phyloP scores from a whole-genome alignment of 2,329 filamentous ascomycete genomes.

The Keithomyces neogunnii region DNA sequence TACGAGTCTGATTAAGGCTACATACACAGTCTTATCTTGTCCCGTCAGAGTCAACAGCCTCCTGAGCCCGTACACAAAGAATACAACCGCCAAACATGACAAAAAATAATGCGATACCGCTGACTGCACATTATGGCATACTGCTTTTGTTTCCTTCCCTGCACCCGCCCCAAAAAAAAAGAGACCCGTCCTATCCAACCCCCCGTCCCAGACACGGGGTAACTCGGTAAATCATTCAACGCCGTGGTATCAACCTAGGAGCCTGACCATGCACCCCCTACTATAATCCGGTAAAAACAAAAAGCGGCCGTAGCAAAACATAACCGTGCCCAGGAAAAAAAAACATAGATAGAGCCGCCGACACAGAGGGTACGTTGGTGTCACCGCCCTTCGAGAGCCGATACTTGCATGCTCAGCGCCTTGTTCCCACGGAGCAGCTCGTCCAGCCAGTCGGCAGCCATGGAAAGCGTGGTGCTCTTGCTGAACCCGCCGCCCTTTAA shows the following conservation, averaged over 20 bases:
- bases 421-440: conserved; percentile 63
- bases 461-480: conserved; percentile 70
- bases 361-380: neutral
- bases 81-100: no score
- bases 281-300: neutral
- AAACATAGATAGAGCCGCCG: neutral
- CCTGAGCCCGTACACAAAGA: no score
- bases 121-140: no score
- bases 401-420: conserved; percentile 29
- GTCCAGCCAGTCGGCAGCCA: conserved; percentile 73
- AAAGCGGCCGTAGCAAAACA: neutral
- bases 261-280: neutral
- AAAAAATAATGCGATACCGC: no score
- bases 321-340: neutral
- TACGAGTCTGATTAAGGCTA: no score
- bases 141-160: no score
- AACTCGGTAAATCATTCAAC: neutral
- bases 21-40: no score
- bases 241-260: neutral
- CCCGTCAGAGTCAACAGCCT: no score
- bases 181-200: neutral
- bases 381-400: conserved; percentile 1
- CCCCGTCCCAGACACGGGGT: neutral
- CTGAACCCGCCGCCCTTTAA: conserved; percentile 68
- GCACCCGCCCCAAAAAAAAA: no score